Base-by-base conservation (phyloP, 2,329 filamentous ascomycete species). In the Fusarium circinatum region DNA sequence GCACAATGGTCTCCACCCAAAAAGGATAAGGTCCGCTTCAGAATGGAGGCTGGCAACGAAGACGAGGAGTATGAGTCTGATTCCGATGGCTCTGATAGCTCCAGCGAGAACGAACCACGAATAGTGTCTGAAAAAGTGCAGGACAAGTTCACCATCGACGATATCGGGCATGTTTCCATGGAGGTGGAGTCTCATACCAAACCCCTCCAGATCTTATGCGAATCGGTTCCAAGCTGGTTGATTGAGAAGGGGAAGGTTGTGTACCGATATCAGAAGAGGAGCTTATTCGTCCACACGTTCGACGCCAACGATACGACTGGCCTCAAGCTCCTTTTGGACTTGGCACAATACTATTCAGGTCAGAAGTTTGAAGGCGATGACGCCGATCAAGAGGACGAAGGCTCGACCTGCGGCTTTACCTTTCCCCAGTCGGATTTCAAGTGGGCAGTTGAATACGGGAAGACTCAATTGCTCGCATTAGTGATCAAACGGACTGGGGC, bases 111-210 rank as follows among this genome's bases (percentile, higher is more conserved):
- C 9, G 82, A 84, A 48, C 85, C 85, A 24, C 82, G 83, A 12
- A 85, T 90, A 45, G 83, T 85, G 54, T 83, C 83, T 22, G 87
- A 91, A 67, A 84, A 91, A 45, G 83, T 94, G 34, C 88, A 92
- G 73, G 89, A 92, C 18, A 85, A 88, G 41, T 94, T 93, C 79
- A 96, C 94, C 0, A 88, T 96, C 59, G 92, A 96, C 22, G 90
- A 94, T 74, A 86, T 96, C 65, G 92, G 92, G 0, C 88, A 93
- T 72, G 85, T 93, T 8, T 89, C 89, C 1, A 91, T 88, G 78
- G 86, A 92, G 62, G 92, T 94, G 66, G 91, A 93, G 78, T 93
- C 92, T 64, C 82, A 85, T 22, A 82, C 87, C 14, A 86, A 85
- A 41, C 91, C 94, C 5, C 78, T 88, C 4, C 71, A 80, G 0